phyloP scores from a whole-genome alignment of 2,329 filamentous ascomycete species.

The Ploettnerulaceae sp. region DNA sequence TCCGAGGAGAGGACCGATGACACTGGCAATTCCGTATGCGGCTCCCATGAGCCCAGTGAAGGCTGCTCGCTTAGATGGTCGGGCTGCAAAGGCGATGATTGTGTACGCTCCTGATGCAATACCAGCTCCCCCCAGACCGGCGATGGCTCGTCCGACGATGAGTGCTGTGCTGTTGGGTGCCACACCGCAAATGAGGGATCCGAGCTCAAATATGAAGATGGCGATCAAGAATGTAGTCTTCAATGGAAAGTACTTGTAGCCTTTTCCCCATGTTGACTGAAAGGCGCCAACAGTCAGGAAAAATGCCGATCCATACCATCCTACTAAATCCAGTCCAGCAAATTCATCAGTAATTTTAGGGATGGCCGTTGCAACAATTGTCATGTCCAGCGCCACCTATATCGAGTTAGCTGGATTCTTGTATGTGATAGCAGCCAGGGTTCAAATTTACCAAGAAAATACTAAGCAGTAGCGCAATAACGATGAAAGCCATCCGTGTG shows the following conservation, averaged over 20 bases:
- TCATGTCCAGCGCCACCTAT: conserved; percentile 38
- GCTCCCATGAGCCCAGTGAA: conserved; percentile 35
- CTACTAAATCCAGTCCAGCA: conserved; percentile 44
- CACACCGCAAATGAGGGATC: conserved; percentile 36
- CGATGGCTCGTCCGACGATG: conserved; percentile 36
- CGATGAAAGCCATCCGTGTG: conserved; percentile 36
- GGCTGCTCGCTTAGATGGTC: conserved; percentile 33
- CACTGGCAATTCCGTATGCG: conserved; percentile 28
- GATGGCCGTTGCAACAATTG: conserved; percentile 53
- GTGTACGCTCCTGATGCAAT: conserved; percentile 40
- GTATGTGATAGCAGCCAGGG: neutral
- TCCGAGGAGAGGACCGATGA: conserved; percentile 35
- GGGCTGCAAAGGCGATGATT: conserved; percentile 39
- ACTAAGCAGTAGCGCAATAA: conserved; percentile 43
- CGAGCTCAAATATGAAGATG: conserved; percentile 37
- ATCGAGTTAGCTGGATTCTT: conserved; percentile 8
- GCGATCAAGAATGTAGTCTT: conserved; percentile 33
- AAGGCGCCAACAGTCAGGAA: conserved; percentile 43
- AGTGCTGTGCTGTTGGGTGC: conserved; percentile 35
- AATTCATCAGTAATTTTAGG: conserved; percentile 50
- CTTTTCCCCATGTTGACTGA: conserved; percentile 33
- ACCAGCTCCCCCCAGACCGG: conserved; percentile 34
- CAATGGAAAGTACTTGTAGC: conserved; percentile 34
- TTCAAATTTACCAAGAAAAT: conserved; percentile 40
- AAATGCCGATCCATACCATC: conserved; percentile 56